Base-by-base conservation (phyloP, 495 filamentous ascomycete species). In the Tetracladium setigerum region DNA sequence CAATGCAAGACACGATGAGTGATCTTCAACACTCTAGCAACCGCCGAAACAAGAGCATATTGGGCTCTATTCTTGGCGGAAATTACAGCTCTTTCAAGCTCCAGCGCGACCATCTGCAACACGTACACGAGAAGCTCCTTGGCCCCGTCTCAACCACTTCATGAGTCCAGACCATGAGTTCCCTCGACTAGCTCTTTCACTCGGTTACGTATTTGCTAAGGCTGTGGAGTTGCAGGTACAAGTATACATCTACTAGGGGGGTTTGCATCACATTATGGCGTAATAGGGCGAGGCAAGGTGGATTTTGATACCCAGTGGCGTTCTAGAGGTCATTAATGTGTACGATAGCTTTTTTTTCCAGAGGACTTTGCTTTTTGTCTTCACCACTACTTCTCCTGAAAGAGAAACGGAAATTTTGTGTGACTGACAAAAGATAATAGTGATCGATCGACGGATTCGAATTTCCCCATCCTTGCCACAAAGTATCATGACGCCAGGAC, bases 31-130 rank as follows among this genome's bases (percentile, higher is more conserved):
- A 27, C n/a, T 41, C 46, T 1, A 38, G 53, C 30, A 47, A 53
- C 8, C 38, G 55, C 15, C 52, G 61, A n/a, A 50, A 62, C 5
- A 58, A 64, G 34, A 84, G 82, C 53, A 71, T 95, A 24, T 68
- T 95, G 14, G 73, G 68, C 2, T 67, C 74, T 13, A 70, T 89
- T 32, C 66, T 91, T 43, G 83, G 68, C 0, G 88, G 84, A 6
- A 78, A 88, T 55, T 95, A 90, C 57, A 71, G 73, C 1, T 74
- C 72, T 24, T 88, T 90, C 48, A 62, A 69, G 6, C 58, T 68
- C n/a, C 83, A 89, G 53, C 73, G 88, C 19, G 59, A 67, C 9
- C 58, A 57, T 37, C 54, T 61, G 30, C 42, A 37, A 22, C 52
- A 55, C 37, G 34, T 59, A 30, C 46, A 59, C 39, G 56, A 59